Conservation (phyloP, 768 basidiomycete genomes). For the Leccinum uliginosum region DNA sequence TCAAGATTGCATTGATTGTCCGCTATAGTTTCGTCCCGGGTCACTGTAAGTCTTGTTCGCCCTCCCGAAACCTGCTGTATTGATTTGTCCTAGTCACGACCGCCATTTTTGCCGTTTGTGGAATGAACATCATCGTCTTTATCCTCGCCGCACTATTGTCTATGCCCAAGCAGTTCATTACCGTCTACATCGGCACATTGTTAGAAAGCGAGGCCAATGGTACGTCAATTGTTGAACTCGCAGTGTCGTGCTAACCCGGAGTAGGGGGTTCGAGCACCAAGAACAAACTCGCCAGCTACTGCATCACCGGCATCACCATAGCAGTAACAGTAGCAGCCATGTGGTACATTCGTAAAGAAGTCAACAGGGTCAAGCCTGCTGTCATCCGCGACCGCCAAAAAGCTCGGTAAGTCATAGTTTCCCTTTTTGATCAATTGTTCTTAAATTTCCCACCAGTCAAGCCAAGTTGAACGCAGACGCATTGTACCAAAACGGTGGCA, state of each 20-base stretch:
- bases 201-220: constrained; percentile 46
- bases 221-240: constrained; percentile 1
- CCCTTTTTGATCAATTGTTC: neutral
- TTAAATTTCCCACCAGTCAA: constrained; percentile 40
- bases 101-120: constrained; percentile 84
- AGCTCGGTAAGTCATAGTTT: constrained; percentile 45
- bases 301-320: constrained; percentile 62
- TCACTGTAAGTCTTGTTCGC: constrained; percentile 53
- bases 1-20: constrained; percentile 74
- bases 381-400: constrained; percentile 71
- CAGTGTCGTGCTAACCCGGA: constrained; percentile 2
- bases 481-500: constrained; percentile 28
- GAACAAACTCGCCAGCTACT: constrained; percentile 63
- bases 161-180: constrained; percentile 87
- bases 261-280: constrained; percentile 30
- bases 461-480: constrained; percentile 40
- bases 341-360: constrained; percentile 77
- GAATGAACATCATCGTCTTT: constrained; percentile 79
- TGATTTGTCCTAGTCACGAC: constrained; percentile 61
- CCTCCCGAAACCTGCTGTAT: neutral
- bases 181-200: constrained; percentile 85
- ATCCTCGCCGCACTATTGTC: constrained; percentile 76
- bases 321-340: constrained; percentile 71
- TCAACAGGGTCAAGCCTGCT: constrained; percentile 62
- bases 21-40: constrained; percentile 82